phyloP scores from a whole-genome alignment of 768 basidiomycete genomes.

The Gelatoporia subvermispora region DNA sequence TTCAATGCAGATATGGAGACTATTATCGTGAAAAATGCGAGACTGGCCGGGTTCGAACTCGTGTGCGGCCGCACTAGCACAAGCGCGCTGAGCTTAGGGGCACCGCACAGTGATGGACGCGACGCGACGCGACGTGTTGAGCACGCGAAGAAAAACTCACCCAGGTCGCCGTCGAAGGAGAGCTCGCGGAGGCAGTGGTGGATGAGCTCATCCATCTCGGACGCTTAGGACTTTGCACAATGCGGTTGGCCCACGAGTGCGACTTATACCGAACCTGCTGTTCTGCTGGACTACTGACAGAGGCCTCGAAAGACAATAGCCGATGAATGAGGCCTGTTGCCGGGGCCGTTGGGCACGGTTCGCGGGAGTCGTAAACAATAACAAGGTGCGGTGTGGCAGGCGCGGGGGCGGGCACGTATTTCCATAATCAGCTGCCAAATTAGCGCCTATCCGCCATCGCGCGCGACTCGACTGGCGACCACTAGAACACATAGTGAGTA shows the following conservation, averaged over 20 bases:
- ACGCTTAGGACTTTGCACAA: neutral
- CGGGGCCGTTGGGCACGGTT: too few species aligned
- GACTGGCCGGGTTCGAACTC: constrained; percentile 24
- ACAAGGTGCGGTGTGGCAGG: too few species aligned
- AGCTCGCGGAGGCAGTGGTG: constrained; percentile 82
- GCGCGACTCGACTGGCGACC: too few species aligned
- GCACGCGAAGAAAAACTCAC: constrained; percentile 42
- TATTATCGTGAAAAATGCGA: constrained; percentile 9
- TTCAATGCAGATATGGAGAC: neutral
- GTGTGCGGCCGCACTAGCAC: constrained; percentile 10
- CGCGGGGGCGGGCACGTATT: too few species aligned
- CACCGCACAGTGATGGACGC: neutral
- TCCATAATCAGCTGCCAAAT: too few species aligned
- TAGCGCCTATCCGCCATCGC: too few species aligned
- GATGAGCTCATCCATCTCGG: constrained; percentile 75
- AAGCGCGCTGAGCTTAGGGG: neutral
- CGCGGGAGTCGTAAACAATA: too few species aligned
- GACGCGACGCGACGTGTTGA: neutral
- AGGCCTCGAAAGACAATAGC: too few species aligned
- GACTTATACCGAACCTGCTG: neutral
- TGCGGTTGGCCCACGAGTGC: neutral
- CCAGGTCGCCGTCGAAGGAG: constrained; percentile 86
- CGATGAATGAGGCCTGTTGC: too few species aligned
- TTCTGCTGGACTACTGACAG: neutral
- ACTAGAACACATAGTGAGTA: too few species aligned